These are phyloP conservation scores for Kwoniella heveanensis DNA, from an alignment of 768 basidiomycete species.

Conservation along the genomic window DNA sequence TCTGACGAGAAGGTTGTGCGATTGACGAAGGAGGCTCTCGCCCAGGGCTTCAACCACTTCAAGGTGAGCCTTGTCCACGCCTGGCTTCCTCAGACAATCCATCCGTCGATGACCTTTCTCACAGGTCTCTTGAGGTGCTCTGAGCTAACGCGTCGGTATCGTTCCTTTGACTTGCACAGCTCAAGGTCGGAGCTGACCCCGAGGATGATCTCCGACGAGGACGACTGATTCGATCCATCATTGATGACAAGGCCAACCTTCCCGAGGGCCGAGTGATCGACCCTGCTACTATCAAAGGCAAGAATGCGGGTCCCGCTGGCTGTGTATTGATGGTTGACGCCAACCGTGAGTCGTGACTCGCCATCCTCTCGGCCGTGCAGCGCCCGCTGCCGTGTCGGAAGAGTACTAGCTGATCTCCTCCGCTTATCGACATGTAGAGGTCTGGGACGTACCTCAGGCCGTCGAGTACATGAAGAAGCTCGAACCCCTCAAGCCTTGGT, in stretches of 20 bases:
- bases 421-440: slow-evolving; percentile 30
- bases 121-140: too few species aligned
- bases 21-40: slow-evolving; percentile 81
- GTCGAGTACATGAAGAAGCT: slow-evolving; percentile 86
- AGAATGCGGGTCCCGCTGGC: slow-evolving; percentile 93
- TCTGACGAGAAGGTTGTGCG: slow-evolving; percentile 85
- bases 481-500: slow-evolving; percentile 85
- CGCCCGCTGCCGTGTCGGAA: neutral
- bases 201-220: slow-evolving; percentile 84
- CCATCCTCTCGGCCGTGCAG: too few species aligned
- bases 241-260: slow-evolving; percentile 85
- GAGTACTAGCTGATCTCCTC: neutral
- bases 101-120: too few species aligned
- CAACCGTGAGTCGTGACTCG: slow-evolving; percentile 65
- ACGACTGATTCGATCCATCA: slow-evolving; percentile 85
- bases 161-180: too few species aligned
- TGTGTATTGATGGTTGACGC: slow-evolving; percentile 96
- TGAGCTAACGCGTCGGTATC: too few species aligned
- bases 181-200: slow-evolving; percentile 89
- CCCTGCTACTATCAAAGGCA: slow-evolving; percentile 70
- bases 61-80: slow-evolving; percentile 64
- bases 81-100: too few species aligned
- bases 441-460: slow-evolving; percentile 77
- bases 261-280: slow-evolving; percentile 66
- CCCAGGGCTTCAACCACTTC: slow-evolving; percentile 94